Evolutionary conservation across 805 yeast genomes (phyloP).

Genomic region (Brettanomyces nanus): DNA sequence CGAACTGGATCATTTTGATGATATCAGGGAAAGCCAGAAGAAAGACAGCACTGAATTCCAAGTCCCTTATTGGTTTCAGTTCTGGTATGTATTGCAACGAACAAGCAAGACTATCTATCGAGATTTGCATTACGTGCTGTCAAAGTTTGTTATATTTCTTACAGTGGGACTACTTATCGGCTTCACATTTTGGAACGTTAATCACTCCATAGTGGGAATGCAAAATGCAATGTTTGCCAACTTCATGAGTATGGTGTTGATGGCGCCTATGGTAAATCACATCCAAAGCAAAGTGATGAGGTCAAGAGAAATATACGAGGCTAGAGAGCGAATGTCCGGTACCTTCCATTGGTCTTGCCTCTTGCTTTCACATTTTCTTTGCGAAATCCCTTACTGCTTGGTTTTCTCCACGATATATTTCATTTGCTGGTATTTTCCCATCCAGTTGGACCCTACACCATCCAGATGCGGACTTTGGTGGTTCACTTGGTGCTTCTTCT

Average conservation of each 20-base stretch:
- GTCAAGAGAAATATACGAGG: constrained; percentile 58
- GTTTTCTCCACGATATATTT: constrained; percentile 40
- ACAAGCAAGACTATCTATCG: constrained; percentile 38
- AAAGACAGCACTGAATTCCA: too few relatives aligned
- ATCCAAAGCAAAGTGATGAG: constrained; percentile 50
- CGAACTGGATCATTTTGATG: constrained; percentile 25
- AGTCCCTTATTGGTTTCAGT: constrained; percentile 35
- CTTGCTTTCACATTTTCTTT: constrained; percentile 42
- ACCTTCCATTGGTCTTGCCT: constrained; percentile 66
- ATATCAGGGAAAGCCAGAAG: constrained; percentile 11
- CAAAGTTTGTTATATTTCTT: constrained; percentile 34
- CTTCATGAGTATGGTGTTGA: constrained; percentile 47
- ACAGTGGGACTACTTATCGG: constrained; percentile 41
- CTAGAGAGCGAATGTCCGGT: constrained; percentile 61
- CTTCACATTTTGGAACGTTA: constrained; percentile 55
- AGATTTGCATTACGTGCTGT: constrained; percentile 38
- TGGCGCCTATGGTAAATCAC: constrained; percentile 56
- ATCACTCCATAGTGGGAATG: constrained; percentile 42
- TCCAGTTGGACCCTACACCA: constrained; percentile 26
- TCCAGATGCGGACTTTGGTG: constrained; percentile 42
- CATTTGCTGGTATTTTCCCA: constrained; percentile 30
- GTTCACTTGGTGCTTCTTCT: constrained; percentile 28
- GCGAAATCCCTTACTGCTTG: constrained; percentile 55
- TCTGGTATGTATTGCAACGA: constrained; percentile 29
- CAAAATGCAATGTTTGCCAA: constrained; percentile 49